phyloP scores from a whole-genome alignment of 208 protist species.

The Trypanosomatidae sp. region DNA sequence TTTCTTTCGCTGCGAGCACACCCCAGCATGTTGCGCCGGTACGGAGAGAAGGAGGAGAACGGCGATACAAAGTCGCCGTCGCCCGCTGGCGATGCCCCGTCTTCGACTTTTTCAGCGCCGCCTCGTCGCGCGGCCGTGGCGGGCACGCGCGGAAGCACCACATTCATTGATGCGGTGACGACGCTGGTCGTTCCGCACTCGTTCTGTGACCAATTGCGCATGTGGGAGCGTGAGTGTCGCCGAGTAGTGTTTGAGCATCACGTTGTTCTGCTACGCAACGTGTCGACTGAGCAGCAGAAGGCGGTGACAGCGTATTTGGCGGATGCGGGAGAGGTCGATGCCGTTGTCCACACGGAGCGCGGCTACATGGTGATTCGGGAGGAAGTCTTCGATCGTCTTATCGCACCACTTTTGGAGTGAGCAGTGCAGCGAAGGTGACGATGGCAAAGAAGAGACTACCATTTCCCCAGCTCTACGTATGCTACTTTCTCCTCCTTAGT shows the following conservation, averaged over 20 bases:
- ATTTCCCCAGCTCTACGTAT: neutral
- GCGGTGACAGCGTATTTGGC: slow-evolving; percentile 42
- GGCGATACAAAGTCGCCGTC: neutral
- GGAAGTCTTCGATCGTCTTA: slow-evolving; percentile 67
- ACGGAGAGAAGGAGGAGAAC: slow-evolving; percentile 22
- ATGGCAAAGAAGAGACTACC: neutral
- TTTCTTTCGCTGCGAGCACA: slow-evolving; percentile 88
- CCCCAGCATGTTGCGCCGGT: slow-evolving; percentile 72
- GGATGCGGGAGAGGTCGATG: slow-evolving; percentile 53
- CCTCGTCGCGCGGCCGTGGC: neutral
- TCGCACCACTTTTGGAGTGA: slow-evolving; percentile 36
- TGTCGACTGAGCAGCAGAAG: slow-evolving; percentile 54
- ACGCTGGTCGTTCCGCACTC: slow-evolving; percentile 77
- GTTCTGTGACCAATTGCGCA: slow-evolving; percentile 85
- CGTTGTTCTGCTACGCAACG: slow-evolving; percentile 72
- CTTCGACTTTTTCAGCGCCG: neutral
- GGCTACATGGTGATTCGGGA: slow-evolving; percentile 65
- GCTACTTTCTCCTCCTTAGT: neutral
- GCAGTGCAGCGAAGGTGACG: neutral
- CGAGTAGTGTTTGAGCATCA: slow-evolving; percentile 73
- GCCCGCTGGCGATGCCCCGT: neutral
- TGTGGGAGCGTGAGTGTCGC: slow-evolving; percentile 88
- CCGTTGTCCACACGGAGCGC: slow-evolving; percentile 62
- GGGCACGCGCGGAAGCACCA: neutral
- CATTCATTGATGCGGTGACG: slow-evolving; percentile 8